Percentiles rank a stretch among this genome's conserved stretches.
Evolutionary conservation across 2,329 filamentous ascomycete genomes (phyloP).

Genomic region (Trichoderma hamatum): DNA sequence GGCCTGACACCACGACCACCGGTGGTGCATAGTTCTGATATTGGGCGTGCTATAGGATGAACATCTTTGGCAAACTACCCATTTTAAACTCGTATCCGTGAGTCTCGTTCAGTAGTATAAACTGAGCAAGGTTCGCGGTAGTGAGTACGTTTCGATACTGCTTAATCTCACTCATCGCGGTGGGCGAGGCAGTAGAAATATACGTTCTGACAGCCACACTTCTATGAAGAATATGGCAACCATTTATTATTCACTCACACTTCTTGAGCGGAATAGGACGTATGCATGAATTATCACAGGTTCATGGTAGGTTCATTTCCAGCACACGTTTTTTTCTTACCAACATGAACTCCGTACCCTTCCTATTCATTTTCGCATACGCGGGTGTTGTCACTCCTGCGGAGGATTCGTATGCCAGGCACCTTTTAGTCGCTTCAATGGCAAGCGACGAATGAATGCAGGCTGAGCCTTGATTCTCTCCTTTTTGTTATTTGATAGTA

Average conservation of each 20-base stretch:
- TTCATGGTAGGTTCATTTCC: background rate
- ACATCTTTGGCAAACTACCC: background rate
- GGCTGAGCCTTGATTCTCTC: constrained; percentile 25
- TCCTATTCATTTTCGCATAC: constrained; percentile 22
- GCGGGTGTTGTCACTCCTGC: constrained; percentile 26
- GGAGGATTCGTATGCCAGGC: constrained; percentile 28
- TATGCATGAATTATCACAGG: background rate
- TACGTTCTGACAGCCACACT: constrained; percentile 13
- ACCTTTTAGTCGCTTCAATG: constrained; percentile 14
- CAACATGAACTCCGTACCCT: constrained; percentile 6
- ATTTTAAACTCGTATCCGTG: background rate
- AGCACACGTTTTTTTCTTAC: background rate
- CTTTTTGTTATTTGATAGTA: background rate
- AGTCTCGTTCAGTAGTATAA: background rate
- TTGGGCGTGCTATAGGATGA: constrained; percentile 60
- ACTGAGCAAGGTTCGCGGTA: background rate
- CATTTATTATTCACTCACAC: background rate
- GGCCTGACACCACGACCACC: constrained; percentile 57
- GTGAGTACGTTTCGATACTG: background rate
- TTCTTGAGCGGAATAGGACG: background rate
- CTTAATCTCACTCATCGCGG: background rate
- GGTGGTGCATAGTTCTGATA: constrained; percentile 50
- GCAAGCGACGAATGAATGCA: constrained; percentile 6
- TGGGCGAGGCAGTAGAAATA: background rate
- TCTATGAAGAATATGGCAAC: background rate